These are phyloP conservation scores for Chaetomium sp. DNA, from an alignment of 2,329 filamentous ascomycete species.

Conservation along the genomic window DNA sequence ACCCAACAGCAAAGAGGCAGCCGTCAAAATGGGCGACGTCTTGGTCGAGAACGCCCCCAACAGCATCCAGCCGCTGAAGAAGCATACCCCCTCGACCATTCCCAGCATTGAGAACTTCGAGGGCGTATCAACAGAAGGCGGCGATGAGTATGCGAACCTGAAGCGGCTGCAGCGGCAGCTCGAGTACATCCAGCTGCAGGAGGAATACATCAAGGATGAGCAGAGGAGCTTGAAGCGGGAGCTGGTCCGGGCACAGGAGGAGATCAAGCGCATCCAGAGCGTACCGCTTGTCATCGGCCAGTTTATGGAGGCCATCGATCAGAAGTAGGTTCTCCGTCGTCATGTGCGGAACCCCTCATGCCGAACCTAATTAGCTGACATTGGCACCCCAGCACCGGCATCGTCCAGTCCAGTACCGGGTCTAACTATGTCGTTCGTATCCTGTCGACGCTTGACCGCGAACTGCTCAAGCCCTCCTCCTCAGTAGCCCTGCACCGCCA, in stretches of 20 bases:
- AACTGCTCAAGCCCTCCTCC: conserved; percentile 95
- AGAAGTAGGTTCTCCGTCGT: conserved; percentile 67
- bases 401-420: conserved; percentile 96
- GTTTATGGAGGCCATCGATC: conserved; percentile 99
- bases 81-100: conserved; percentile 76
- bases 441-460: conserved; percentile 95
- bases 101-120: conserved; percentile 90
- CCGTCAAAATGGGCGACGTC: conserved; percentile 76
- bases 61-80: conserved; percentile 76
- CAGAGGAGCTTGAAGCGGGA: conserved; percentile 97
- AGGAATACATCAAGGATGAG: conserved; percentile 99
- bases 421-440: conserved; percentile 99
- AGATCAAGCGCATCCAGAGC: conserved; percentile 99
- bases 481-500: conserved; percentile 97
- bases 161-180: conserved; percentile 97
- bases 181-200: conserved; percentile 98
- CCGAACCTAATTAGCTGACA: conserved; percentile 3
- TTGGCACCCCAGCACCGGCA: conserved; percentile 73
- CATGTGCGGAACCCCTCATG: background rate
- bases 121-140: conserved; percentile 75
- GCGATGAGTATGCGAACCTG: conserved; percentile 90
- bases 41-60: conserved; percentile 79
- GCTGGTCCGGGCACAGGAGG: conserved; percentile 94
- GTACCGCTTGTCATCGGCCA: conserved; percentile 97
- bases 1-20: conserved; percentile 6